These are phyloP conservation scores for Geranomyces michiganensis DNA, from an alignment of 192 early-diverging fungal species.

Conservation along the genomic window DNA sequence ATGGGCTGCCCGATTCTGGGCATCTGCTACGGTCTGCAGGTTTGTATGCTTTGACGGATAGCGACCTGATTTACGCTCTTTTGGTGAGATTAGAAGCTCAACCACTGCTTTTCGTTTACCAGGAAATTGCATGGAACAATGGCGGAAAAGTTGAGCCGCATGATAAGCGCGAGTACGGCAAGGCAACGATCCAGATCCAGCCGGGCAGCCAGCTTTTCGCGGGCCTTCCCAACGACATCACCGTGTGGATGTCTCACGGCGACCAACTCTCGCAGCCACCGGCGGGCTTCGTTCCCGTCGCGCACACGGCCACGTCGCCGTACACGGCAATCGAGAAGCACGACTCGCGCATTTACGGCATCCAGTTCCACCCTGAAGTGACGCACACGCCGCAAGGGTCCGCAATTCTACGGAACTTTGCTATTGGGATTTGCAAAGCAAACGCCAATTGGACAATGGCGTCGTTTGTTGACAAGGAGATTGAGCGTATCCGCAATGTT, in stretches of 20 bases:
- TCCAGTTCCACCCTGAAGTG: constrained; percentile 99
- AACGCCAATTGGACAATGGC: constrained; percentile 91
- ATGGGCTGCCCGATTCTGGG: constrained; percentile 91
- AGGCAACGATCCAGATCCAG: constrained; percentile 74
- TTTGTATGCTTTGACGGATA: constrained; percentile 30
- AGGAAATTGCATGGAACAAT: constrained; percentile 87
- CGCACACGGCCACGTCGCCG: constrained; percentile 83
- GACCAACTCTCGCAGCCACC: constrained; percentile 88
- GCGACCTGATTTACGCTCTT: too few relatives aligned
- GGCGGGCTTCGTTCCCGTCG: constrained; percentile 80
- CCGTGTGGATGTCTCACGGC: constrained; percentile 98
- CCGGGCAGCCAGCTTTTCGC: constrained; percentile 72
- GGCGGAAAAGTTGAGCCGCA: constrained; percentile 87
- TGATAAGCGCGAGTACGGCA: constrained; percentile 94
- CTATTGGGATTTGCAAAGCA: constrained; percentile 82
- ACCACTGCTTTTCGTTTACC: neutral
- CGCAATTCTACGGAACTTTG: constrained; percentile 90
- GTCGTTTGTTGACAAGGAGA: constrained; percentile 97
- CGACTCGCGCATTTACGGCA: constrained; percentile 83
- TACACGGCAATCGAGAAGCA: constrained; percentile 87
- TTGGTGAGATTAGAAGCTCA: too few relatives aligned
- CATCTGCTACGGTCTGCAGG: constrained; percentile 98
- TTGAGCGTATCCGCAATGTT: constrained; percentile 85
- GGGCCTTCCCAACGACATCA: constrained; percentile 63
- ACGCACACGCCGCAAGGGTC: constrained; percentile 92